These are phyloP conservation scores for Wickerhamiella allomyrinae DNA, from an alignment of 805 yeast genomes.

Conservation along the genomic window DNA sequence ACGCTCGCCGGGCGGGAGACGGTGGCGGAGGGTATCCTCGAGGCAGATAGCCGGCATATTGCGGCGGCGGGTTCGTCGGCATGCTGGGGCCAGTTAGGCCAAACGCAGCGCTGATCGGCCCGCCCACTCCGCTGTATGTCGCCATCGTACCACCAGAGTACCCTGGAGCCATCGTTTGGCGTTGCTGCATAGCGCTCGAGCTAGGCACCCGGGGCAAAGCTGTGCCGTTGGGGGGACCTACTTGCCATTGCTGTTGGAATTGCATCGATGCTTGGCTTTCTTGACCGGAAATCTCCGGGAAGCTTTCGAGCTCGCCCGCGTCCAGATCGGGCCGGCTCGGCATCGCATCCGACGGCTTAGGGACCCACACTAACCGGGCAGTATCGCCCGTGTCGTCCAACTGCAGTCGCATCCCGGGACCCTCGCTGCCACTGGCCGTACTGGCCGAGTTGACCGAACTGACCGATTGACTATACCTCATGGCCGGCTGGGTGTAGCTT, in stretches of 20 bases:
- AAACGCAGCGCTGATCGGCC: background rate
- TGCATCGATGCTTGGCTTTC: too few relatives aligned
- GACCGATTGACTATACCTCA: slow-evolving; percentile 11
- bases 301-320: too few relatives aligned
- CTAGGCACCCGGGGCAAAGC: too few relatives aligned
- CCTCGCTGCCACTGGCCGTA: background rate
- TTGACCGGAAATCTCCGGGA: too few relatives aligned
- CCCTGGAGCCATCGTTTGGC: too few relatives aligned
- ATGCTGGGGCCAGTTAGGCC: background rate
- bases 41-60: background rate
- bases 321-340: slow-evolving; percentile 1
- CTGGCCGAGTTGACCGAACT: background rate
- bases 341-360: slow-evolving; percentile 4
- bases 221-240: too few relatives aligned
- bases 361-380: slow-evolving; percentile 14
- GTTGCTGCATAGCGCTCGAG: too few relatives aligned
- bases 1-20: slow-evolving; percentile 1
- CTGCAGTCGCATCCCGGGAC: slow-evolving; percentile 12
- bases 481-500: slow-evolving; percentile 11
- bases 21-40: background rate
- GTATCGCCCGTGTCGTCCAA: slow-evolving; percentile 13
- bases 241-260: too few relatives aligned
- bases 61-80: too few relatives aligned
- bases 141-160: too few relatives aligned
- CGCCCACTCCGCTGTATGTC: background rate